phyloP scores from a whole-genome alignment of 306 rosid genomes.

The Carpinus viminea region DNA sequence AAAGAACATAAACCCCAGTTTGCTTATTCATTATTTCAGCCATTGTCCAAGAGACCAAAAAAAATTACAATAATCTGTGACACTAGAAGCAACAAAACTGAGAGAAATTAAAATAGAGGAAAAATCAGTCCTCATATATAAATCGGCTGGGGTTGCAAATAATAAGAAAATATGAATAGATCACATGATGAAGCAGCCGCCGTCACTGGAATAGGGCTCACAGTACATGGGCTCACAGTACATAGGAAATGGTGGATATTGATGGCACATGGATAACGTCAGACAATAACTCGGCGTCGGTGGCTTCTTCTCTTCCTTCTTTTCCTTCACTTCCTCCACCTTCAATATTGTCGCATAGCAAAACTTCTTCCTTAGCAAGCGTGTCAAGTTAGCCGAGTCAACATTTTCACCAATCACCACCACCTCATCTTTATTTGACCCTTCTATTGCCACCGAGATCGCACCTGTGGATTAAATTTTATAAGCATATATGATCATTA shows the following conservation, averaged over 20 bases:
- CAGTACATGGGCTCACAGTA: no score
- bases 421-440: conserved; percentile 30
- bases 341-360: not conserved
- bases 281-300: not conserved
- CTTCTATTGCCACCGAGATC: conserved; percentile 19
- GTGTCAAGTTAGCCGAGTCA: conserved; percentile 24
- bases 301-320: not conserved
- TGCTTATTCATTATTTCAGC: no score
- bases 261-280: not conserved
- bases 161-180: no score
- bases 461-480: no score
- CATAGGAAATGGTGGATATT: not conserved
- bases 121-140: no score
- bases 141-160: no score
- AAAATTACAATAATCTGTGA: no score
- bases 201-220: not conserved
- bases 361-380: conserved; percentile 25
- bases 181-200: not conserved
- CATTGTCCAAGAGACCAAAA: no score
- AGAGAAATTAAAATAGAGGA: no score
- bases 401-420: conserved; percentile 27
- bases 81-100: no score
- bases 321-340: conserved; percentile 19
- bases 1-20: not conserved
- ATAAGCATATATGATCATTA: no score